These are phyloP conservation scores for Wallemia mellicola DNA, from an alignment of 1,284 basidiomycete species.

Conservation along the genomic window DNA sequence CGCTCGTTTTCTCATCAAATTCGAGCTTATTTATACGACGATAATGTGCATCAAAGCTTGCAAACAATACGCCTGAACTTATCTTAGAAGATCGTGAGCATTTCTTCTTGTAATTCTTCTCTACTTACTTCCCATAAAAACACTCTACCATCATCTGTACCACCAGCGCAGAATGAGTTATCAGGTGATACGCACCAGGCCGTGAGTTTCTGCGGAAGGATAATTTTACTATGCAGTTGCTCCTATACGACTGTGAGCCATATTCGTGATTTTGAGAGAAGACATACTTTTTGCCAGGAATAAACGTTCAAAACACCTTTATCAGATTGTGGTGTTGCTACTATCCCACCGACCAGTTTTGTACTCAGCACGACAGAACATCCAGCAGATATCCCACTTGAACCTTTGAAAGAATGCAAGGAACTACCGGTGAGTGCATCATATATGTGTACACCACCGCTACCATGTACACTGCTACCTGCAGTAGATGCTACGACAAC, in stretches of 20 bases:
- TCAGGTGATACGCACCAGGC: slow-evolving; percentile 38
- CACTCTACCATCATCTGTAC: slow-evolving; percentile 58
- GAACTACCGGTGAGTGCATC: not conserved
- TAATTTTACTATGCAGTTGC: slow-evolving; percentile 53
- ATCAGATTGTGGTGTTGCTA: slow-evolving; percentile 42
- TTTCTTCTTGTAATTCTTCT: not conserved
- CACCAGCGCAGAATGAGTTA: slow-evolving; percentile 47
- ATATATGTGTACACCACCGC: not conserved
- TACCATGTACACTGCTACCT: not conserved
- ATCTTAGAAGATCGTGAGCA: slow-evolving; percentile 23
- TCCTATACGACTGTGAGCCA: slow-evolving; percentile 24
- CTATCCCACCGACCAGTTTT: slow-evolving; percentile 28
- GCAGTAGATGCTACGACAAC: not conserved
- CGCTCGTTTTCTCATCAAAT: slow-evolving; percentile 51
- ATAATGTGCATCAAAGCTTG: slow-evolving; percentile 84
- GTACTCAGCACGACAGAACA: not conserved
- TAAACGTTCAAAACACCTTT: slow-evolving; percentile 53
- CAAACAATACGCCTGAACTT: slow-evolving; percentile 58
- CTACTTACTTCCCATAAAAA: slow-evolving; percentile 72
- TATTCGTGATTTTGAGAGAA: not conserved
- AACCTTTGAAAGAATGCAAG: not conserved
- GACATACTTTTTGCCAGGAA: slow-evolving; percentile 42
- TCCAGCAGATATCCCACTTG: not conserved
- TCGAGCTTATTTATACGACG: slow-evolving; percentile 49
- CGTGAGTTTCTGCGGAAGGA: slow-evolving; percentile 60